Conservation (phyloP, 106 monocot genomes). For the Dendrobium nobile region DNA sequence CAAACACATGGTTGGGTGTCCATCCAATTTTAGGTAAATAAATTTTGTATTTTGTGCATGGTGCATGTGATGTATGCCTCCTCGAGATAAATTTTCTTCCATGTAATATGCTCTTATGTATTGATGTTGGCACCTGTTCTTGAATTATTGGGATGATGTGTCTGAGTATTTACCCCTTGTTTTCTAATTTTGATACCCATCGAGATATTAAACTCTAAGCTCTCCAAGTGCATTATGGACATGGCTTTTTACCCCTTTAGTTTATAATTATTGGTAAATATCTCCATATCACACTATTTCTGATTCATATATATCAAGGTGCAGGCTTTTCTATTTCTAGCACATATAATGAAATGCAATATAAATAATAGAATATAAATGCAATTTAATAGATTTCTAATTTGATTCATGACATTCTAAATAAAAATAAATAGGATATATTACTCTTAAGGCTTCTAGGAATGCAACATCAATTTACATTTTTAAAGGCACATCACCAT, state of each 20-base stretch:
- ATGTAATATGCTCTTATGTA: background rate
- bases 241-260: background rate
- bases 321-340: too few relatives aligned
- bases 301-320: too few relatives aligned
- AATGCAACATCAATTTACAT: too few relatives aligned
- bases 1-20: slow-evolving; percentile 69
- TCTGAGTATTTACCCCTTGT: background rate
- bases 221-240: background rate
- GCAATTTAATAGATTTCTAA: too few relatives aligned
- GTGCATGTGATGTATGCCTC: background rate
- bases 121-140: background rate
- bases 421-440: too few relatives aligned
- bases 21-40: slow-evolving; percentile 77
- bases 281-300: background rate
- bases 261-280: background rate
- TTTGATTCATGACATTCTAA: too few relatives aligned
- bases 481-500: too few relatives aligned
- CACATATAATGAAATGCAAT: too few relatives aligned
- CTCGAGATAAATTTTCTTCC: too few relatives aligned
- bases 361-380: too few relatives aligned
- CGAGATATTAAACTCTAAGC: background rate
- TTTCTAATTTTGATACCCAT: background rate
- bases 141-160: background rate
- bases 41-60: background rate
- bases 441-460: too few relatives aligned